phyloP scores from a whole-genome alignment of 2,329 filamentous ascomycete species.

The Clonostachys sp. region DNA sequence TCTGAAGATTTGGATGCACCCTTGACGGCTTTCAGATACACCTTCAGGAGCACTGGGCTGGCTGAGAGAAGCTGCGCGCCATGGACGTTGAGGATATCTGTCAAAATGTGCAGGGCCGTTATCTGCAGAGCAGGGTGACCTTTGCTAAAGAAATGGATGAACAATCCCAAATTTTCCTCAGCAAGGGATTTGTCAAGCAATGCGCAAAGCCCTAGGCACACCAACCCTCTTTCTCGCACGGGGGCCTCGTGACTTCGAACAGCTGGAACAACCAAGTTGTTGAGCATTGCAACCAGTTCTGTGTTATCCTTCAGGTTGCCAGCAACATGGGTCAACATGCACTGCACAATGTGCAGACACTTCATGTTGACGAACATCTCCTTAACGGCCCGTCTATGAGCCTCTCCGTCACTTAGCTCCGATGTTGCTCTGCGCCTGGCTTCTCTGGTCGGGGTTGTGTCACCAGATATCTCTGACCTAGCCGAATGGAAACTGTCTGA shows the following conservation, averaged over 20 bases:
- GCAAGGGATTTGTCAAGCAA: constrained; percentile 88
- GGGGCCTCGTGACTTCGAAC: constrained; percentile 90
- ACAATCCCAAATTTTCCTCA: constrained; percentile 85
- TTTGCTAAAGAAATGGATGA: constrained; percentile 94
- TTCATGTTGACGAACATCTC: constrained; percentile 99
- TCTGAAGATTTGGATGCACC: constrained; percentile 63
- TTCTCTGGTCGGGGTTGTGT: constrained; percentile 48
- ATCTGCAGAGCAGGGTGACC: constrained; percentile 87
- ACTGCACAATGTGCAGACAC: constrained; percentile 94
- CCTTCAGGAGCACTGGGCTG: constrained; percentile 70
- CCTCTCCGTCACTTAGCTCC: constrained; percentile 58
- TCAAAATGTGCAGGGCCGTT: constrained; percentile 85
- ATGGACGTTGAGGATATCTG: constrained; percentile 88
- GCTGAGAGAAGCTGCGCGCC: constrained; percentile 69
- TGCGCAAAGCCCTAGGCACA: constrained; percentile 87
- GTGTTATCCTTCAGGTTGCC: constrained; percentile 85
- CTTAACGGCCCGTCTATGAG: constrained; percentile 70
- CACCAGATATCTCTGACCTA: constrained; percentile 73
- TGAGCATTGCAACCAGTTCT: constrained; percentile 94
- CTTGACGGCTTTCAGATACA: constrained; percentile 80
- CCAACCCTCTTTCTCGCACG: constrained; percentile 82
- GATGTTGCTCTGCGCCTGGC: constrained; percentile 32
- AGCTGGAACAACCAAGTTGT: constrained; percentile 92
- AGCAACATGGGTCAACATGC: constrained; percentile 91
- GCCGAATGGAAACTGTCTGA: constrained; percentile 88